These are phyloP conservation scores for Veloporphyrellus conicus DNA, from an alignment of 1,284 basidiomycete genomes.

Conservation along the genomic window DNA sequence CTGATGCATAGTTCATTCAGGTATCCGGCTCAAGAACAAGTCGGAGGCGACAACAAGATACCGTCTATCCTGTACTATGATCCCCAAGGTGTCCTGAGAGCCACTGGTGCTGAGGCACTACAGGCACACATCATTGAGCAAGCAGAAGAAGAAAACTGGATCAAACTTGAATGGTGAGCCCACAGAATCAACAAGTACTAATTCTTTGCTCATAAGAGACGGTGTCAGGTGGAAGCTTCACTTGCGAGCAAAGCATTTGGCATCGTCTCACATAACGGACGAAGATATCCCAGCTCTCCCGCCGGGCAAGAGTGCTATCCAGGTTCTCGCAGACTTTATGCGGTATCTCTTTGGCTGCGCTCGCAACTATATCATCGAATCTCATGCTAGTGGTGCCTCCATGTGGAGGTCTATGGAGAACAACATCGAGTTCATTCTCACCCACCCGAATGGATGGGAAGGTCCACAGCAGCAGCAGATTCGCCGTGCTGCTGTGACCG, in stretches of 20 bases:
- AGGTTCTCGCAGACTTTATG: conserved; percentile 51
- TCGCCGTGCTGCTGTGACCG: conserved; percentile 34
- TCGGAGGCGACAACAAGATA: conserved; percentile 48
- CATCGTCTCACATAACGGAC: conserved; percentile 18
- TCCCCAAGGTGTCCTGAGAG: conserved; percentile 40
- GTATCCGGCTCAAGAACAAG: conserved; percentile 41
- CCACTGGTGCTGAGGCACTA: conserved; percentile 52
- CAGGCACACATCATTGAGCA: conserved; percentile 38
- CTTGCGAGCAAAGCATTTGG: conserved; percentile 39
- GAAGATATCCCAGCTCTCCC: conserved; percentile 43
- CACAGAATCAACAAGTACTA: too few species aligned
- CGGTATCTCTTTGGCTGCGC: conserved; percentile 45
- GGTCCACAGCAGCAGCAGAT: conserved; percentile 38
- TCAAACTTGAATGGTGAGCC: conserved; percentile 55
- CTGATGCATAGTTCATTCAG: conserved; percentile 23
- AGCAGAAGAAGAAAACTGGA: conserved; percentile 46
- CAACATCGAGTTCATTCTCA: conserved; percentile 34
- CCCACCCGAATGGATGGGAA: conserved; percentile 44
- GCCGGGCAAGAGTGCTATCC: conserved; percentile 38
- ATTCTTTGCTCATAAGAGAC: too few species aligned
- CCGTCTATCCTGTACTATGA: conserved; percentile 56
- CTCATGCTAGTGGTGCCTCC: conserved; percentile 28
- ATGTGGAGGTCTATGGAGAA: conserved; percentile 34
- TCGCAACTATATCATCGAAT: conserved; percentile 43
- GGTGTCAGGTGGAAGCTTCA: conserved; percentile 61